A percentile compares a stretch with the other conserved stretches of the same genome.
These are phyloP conservation scores for Tylopilus balloui DNA, from an alignment of 768 basidiomycete genomes.

Conservation along the genomic window DNA sequence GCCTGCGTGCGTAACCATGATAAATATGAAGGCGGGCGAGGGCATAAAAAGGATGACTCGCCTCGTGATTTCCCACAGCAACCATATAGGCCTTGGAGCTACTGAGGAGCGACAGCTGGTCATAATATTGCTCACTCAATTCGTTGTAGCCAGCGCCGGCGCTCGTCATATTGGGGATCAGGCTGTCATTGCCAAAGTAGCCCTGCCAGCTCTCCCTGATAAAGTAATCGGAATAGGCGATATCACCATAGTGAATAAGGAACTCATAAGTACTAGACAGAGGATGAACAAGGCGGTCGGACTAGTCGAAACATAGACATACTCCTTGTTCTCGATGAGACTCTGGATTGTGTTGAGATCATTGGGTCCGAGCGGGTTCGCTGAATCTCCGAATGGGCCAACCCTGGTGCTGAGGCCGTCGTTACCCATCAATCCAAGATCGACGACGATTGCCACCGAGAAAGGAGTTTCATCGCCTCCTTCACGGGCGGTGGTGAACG, in stretches of 20 bases:
- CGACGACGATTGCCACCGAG: slow-evolving; percentile 22
- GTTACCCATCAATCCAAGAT: slow-evolving; percentile 28
- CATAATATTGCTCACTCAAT: slow-evolving; percentile 26
- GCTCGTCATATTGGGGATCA: slow-evolving; percentile 25
- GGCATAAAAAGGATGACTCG: background rate
- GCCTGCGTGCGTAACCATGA: slow-evolving; percentile 12
- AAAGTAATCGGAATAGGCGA: slow-evolving; percentile 29
- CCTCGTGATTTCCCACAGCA: slow-evolving; percentile 26
- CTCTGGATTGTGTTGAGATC: slow-evolving; percentile 30
- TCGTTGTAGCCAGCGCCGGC: slow-evolving; percentile 23
- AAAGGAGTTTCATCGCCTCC: slow-evolving; percentile 20
- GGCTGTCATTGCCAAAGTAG: slow-evolving; percentile 27
- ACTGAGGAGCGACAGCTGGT: slow-evolving; percentile 25
- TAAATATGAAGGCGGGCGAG: background rate
- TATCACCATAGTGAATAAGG: slow-evolving; percentile 24
- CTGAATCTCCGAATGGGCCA: slow-evolving; percentile 21
- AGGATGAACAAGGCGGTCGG: background rate
- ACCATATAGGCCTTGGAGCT: slow-evolving; percentile 27
- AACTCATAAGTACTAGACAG: slow-evolving; percentile 22
- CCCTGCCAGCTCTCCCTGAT: slow-evolving; percentile 30
- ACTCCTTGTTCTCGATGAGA: slow-evolving; percentile 27
- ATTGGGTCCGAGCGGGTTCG: slow-evolving; percentile 21
- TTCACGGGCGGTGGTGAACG: slow-evolving; percentile 22
- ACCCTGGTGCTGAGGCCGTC: slow-evolving; percentile 29
- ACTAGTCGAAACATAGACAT: background rate